phyloP scores from a whole-genome alignment of 2,329 filamentous ascomycete species.

The Cladorrhinum sp. region DNA sequence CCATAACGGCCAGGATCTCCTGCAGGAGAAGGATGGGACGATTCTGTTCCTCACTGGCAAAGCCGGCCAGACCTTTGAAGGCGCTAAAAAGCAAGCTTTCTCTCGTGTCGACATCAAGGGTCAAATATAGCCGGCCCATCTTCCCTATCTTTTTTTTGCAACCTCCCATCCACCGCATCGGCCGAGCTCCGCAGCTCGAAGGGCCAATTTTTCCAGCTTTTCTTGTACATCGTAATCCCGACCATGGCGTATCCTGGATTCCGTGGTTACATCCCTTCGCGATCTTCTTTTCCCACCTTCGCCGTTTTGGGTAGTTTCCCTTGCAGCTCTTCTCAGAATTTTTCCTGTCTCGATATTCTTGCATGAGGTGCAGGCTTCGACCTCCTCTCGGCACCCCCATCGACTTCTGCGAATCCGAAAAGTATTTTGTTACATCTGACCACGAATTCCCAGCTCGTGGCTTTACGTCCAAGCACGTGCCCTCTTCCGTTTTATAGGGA shows the following conservation, averaged over 20 bases:
- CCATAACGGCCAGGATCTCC: conserved; percentile 68
- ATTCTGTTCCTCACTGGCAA: conserved; percentile 73
- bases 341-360: no score
- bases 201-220: neutral
- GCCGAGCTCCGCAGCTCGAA: neutral
- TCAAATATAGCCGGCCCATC: conserved; percentile 65
- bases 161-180: neutral
- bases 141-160: conserved; percentile 11
- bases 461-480: neutral
- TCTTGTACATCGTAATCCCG: neutral
- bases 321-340: neutral
- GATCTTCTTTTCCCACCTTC: neutral
- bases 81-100: conserved; percentile 70
- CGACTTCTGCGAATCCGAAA: neutral
- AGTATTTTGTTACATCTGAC: neutral
- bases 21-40: conserved; percentile 72
- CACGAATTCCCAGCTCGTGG: neutral
- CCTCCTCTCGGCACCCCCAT: neutral
- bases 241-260: neutral
- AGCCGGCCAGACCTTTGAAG: conserved; percentile 70
- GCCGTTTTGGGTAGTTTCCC: neutral
- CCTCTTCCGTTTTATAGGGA: no score
- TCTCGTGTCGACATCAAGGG: conserved; percentile 93
- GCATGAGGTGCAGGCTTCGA: neutral
- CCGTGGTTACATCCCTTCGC: neutral